phyloP scores from a whole-genome alignment of 1,284 basidiomycete genomes.

The Ustilago sp. region DNA sequence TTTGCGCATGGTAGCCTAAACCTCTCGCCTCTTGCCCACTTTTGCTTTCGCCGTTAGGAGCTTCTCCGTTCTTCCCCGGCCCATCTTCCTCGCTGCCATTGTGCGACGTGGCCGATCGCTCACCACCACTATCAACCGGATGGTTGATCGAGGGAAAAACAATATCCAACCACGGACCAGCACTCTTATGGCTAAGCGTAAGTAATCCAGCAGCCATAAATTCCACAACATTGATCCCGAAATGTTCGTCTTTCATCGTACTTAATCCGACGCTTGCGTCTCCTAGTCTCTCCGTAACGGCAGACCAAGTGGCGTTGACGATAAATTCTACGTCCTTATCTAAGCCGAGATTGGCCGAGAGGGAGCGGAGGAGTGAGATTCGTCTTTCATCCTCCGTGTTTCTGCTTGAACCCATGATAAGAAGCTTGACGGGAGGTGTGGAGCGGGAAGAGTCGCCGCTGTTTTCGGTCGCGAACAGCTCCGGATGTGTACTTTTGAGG shows the following conservation, averaged over 20 bases:
- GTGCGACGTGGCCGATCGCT: too few species aligned
- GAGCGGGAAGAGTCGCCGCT: neutral
- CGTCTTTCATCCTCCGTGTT: slow-evolving; percentile 81
- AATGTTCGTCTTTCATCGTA: slow-evolving; percentile 99
- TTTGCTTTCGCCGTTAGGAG: too few species aligned
- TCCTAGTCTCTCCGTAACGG: slow-evolving; percentile 79
- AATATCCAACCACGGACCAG: slow-evolving; percentile 91
- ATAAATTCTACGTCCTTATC: slow-evolving; percentile 80
- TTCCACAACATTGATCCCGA: slow-evolving; percentile 97
- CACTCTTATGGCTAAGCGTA: slow-evolving; percentile 90
- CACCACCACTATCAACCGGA: neutral
- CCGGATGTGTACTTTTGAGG: slow-evolving; percentile 73
- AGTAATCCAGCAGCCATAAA: slow-evolving; percentile 95
- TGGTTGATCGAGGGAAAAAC: slow-evolving; percentile 73
- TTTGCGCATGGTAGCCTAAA: slow-evolving; percentile 73
- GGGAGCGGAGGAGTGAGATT: slow-evolving; percentile 75
- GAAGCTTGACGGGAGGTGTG: slow-evolving; percentile 45
- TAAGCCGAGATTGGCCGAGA: slow-evolving; percentile 78
- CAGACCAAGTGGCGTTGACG: slow-evolving; percentile 83
- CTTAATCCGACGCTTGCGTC: slow-evolving; percentile 85
- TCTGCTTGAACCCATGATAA: slow-evolving; percentile 81
- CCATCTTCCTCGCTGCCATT: too few species aligned
- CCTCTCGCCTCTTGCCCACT: neutral
- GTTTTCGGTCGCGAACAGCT: slow-evolving; percentile 21
- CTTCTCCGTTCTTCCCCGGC: too few species aligned